Base-by-base conservation (phyloP, 2,329 filamentous ascomycete species). In the Coniochaeta sp. region DNA sequence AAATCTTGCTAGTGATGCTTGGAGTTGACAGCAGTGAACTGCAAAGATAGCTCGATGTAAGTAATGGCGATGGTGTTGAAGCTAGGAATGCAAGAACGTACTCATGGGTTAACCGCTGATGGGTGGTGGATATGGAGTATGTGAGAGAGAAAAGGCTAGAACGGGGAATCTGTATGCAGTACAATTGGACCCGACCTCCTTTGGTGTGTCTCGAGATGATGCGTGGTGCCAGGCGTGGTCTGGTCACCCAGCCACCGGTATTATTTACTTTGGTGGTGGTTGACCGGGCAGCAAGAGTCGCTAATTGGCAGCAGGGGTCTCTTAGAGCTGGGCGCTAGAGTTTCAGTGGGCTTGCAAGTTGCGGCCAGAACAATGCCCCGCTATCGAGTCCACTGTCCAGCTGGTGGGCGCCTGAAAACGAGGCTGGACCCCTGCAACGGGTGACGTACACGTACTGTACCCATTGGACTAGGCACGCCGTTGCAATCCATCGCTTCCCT, bases 191-290 rank as follows among this genome's bases (percentile, higher is more conserved):
- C 47, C 47, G 26, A 52, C 26, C 47, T 52, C 47, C 47, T 52
- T 24, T 17, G 24, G 43, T 12, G 22, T 52, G 3, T 26, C 22
- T 22, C n/a, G 47, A 52, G 47, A 52, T 52, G 47, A 52, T 52
- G 44, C 44, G 44, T 50, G 60, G 59, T 55, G 59, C 44, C n/a
- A n/a, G n/a, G n/a, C 55, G 65, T 66, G 63, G 59, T 64, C 66
- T 54, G 52, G 52, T 57, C 54, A 28, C 34, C 67, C 64, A 68
- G 66, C 66, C 67, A 68, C 66, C 66, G 62, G 58, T 65, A 66
- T 67, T 68, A 64, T 67, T 68, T 67, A 67, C 66, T 65, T 64
- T 60, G 60, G 44, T 59, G 16, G n/a, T 57, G 54, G 67, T 68
- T 68, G 67, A 58, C 67, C 64, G 61, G 67, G 58, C 65, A 67